Evolutionary conservation across 768 basidiomycete genomes (phyloP), one percentile per base, ranked within the genome.

Genomic region (Dioszegia hungarica): DNA sequence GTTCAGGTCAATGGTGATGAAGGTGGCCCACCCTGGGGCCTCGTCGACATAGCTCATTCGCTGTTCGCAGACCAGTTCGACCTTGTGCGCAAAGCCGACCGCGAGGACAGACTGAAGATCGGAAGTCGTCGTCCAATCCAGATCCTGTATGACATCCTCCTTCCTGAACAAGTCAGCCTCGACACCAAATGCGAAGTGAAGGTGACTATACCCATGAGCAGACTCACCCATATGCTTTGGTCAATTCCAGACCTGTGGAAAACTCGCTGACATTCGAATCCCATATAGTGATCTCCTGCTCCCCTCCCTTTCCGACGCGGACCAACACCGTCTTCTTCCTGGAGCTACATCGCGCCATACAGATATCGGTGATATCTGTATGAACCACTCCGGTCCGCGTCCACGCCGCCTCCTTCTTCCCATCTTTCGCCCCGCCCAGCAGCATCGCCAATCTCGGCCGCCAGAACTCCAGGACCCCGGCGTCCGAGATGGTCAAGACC

Each of bases 191-290:
- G n/a, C n/a, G n/a, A n/a, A n/a, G n/a, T n/a, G n/a, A n/a, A n/a
- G n/a, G n/a, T n/a, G n/a, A n/a, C n/a, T 28, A 17, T 17, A 49
- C 10, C 27, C 43, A 9, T 8, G 27, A 11, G 22, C 3, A 27
- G 20, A 50, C 79, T 62, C 67, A 89, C 89, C 79, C 80, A 59
- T 83, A 85, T 14, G 83, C 55, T 33, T 80, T 79, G 38, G 81
- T 80, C 70, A 86, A 87, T 74, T 95, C 93, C 45, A 93, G 78
- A 2, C 93, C 93, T 4, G 88, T 86, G 8, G 90, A 85, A 75
- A 97, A 97, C 75, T 94, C 89, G 17, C 89, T 92, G 74, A 89
- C 88, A 49, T 87, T 87, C 0, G 92, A 95, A 75, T 97, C 91
- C 94, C 94, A 98, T 17, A 98, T 90, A 0, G 90, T 91, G 43